These are phyloP conservation scores for Pseudotulostoma volvatum DNA, from an alignment of 495 filamentous ascomycete species.

Conservation along the genomic window DNA sequence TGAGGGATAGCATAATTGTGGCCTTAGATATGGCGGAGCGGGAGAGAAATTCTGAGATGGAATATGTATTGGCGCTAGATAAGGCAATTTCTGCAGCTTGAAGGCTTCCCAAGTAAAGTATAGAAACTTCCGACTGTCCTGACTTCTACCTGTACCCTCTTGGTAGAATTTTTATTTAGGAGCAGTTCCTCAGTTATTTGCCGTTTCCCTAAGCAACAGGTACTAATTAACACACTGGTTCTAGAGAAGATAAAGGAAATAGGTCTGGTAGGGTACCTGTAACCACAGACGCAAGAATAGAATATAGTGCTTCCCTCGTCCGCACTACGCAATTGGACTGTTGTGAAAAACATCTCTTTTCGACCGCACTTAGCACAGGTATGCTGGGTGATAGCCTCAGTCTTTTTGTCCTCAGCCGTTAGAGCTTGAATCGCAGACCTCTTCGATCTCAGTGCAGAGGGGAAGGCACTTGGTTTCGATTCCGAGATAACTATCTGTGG, in stretches of 20 bases:
- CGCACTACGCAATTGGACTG: conserved; percentile 75
- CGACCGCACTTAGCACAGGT: conserved; percentile 69
- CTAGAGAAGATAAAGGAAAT: conserved; percentile 3
- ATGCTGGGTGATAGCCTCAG: conserved; percentile 50
- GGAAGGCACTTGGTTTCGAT: conserved; percentile 75
- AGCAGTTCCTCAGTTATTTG: conserved; percentile 20
- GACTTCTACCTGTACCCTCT: background rate
- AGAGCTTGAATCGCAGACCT: conserved; percentile 71
- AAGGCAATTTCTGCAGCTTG: conserved; percentile 22
- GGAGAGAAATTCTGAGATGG: conserved; percentile 72
- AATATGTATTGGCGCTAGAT: conserved; percentile 81
- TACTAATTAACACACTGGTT: conserved; percentile 17
- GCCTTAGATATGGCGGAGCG: conserved; percentile 97
- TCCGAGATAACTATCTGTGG: conserved; percentile 66
- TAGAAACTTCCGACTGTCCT: background rate
- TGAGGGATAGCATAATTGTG: conserved; percentile 86
- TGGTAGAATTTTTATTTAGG: conserved; percentile 1
- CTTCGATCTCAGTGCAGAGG: conserved; percentile 70
- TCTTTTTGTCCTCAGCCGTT: conserved; percentile 61
- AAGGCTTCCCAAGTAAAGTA: conserved; percentile 1
- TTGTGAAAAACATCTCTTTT: conserved; percentile 69
- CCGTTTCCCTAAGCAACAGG: conserved; percentile 19
- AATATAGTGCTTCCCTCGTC: conserved; percentile 92
- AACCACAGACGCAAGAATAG: conserved; percentile 69
- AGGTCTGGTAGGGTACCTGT: too few species aligned